phyloP scores from a whole-genome alignment of 192 early-diverging fungal species.

The Coemansia biformis region DNA sequence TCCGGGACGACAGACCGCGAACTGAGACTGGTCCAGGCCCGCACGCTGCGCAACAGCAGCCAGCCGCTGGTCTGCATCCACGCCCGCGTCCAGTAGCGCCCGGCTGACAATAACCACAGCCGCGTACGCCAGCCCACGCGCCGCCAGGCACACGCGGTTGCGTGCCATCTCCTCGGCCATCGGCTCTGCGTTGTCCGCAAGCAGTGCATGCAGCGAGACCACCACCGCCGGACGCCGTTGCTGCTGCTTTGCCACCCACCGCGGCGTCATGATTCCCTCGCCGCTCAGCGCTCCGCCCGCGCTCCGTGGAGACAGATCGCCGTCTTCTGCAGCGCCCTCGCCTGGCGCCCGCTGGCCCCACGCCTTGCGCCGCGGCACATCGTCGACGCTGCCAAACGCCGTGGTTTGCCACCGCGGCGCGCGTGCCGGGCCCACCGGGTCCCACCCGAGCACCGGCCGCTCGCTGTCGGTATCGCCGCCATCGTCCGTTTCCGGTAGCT shows the following conservation, averaged over 20 bases:
- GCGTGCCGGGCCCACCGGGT: slow-evolving; percentile 10
- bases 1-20: slow-evolving; percentile 32
- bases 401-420: slow-evolving; percentile 30
- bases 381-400: slow-evolving; percentile 26
- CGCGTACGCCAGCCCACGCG: slow-evolving; percentile 25
- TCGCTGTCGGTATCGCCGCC: slow-evolving; percentile 1
- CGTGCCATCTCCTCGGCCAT: slow-evolving; percentile 35
- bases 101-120: slow-evolving; percentile 29
- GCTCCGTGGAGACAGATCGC: slow-evolving; percentile 14
- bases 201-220: slow-evolving; percentile 32
- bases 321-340: background rate
- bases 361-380: slow-evolving; percentile 29
- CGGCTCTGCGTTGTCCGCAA: slow-evolving; percentile 5
- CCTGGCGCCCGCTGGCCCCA: slow-evolving; percentile 1
- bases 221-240: slow-evolving; percentile 29
- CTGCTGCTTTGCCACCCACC: slow-evolving; percentile 32
- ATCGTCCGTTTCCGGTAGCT: no score
- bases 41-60: slow-evolving; percentile 8
- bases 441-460: slow-evolving; percentile 10
- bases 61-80: slow-evolving; percentile 10
- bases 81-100: slow-evolving; percentile 6
- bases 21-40: slow-evolving; percentile 24
- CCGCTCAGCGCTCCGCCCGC: slow-evolving; percentile 8
- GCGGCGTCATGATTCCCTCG: slow-evolving; percentile 18
- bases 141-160: slow-evolving; percentile 38